Conservation (phyloP, 176 grass and related monocot genomes). For the Aegilops umbellulata region DNA sequence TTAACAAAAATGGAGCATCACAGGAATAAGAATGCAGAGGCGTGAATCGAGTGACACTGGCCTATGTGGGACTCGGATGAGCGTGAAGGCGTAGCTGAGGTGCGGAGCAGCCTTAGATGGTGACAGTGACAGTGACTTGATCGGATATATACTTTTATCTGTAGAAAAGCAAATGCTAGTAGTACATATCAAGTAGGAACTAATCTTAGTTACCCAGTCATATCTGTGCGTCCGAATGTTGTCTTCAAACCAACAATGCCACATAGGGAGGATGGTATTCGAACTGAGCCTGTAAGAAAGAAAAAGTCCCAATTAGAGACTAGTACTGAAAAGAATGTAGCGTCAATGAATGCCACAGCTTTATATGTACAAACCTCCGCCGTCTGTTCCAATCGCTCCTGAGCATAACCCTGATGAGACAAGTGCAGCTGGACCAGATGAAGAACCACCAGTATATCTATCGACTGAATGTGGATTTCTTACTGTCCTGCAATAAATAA, state of each 20-base stretch:
- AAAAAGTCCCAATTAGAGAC: constrained; percentile 23
- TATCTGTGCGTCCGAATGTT: constrained; percentile 78
- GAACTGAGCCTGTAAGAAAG: constrained; percentile 72
- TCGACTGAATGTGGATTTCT: constrained; percentile 95
- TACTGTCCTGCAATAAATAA: constrained; percentile 60
- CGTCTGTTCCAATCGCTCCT: constrained; percentile 88
- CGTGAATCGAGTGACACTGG: background rate
- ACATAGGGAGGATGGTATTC: constrained; percentile 96
- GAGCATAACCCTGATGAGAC: constrained; percentile 93
- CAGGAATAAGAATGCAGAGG: background rate
- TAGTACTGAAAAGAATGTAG: constrained; percentile 12
- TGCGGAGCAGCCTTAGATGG: background rate
- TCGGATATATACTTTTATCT: background rate
- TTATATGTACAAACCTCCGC: constrained; percentile 64
- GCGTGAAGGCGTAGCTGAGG: background rate
- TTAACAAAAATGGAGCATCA: background rate
- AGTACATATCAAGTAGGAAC: constrained; percentile 3
- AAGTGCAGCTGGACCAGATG: constrained; percentile 92
- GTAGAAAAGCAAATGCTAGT: background rate
- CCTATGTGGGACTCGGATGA: background rate
- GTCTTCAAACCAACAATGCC: constrained; percentile 96
- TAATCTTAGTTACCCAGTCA: constrained; percentile 69
- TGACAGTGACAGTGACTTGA: background rate
- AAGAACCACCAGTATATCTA: constrained; percentile 98
- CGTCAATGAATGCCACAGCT: background rate